A percentile compares a stretch with the other conserved stretches of the same genome.
Evolutionary conservation across 148 eudicot genomes (phyloP).

Genomic region (Chenopodium album): DNA sequence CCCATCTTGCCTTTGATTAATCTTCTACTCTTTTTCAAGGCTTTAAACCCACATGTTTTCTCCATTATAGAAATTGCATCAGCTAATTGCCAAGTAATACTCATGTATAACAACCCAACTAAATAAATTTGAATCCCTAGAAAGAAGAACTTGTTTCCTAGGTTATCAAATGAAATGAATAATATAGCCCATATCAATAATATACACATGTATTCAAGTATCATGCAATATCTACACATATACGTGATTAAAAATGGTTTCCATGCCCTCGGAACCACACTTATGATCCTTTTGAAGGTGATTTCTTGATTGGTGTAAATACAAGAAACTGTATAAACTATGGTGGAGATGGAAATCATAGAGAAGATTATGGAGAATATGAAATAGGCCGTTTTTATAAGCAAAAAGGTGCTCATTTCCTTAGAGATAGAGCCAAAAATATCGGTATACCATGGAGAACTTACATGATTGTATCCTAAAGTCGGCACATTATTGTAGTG

Average conservation of each 20-base stretch:
- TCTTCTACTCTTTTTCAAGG: slow-evolving; percentile 47
- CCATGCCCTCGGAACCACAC: slow-evolving; percentile 47
- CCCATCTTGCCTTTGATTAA: slow-evolving; percentile 45
- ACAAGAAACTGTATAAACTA: slow-evolving; percentile 39
- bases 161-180: no score
- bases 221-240: slow-evolving; percentile 24
- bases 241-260: slow-evolving; percentile 43
- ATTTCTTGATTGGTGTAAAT: slow-evolving; percentile 33
- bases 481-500: neutral
- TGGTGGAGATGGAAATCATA: slow-evolving; percentile 37
- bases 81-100: slow-evolving; percentile 44
- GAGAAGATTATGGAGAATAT: slow-evolving; percentile 26
- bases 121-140: neutral
- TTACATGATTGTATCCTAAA: neutral
- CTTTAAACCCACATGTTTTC: slow-evolving; percentile 34
- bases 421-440: slow-evolving; percentile 14
- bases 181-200: no score
- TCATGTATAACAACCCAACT: slow-evolving; percentile 25
- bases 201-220: slow-evolving; percentile 1
- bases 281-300: slow-evolving; percentile 31
- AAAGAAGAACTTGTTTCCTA: no score
- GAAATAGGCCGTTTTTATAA: slow-evolving; percentile 21
- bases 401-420: slow-evolving; percentile 24
- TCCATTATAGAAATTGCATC: slow-evolving; percentile 46
- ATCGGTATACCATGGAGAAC: slow-evolving; percentile 12